Base-by-base conservation (phyloP, 129 eudicot genomes). In the Calendula officinalis region DNA sequence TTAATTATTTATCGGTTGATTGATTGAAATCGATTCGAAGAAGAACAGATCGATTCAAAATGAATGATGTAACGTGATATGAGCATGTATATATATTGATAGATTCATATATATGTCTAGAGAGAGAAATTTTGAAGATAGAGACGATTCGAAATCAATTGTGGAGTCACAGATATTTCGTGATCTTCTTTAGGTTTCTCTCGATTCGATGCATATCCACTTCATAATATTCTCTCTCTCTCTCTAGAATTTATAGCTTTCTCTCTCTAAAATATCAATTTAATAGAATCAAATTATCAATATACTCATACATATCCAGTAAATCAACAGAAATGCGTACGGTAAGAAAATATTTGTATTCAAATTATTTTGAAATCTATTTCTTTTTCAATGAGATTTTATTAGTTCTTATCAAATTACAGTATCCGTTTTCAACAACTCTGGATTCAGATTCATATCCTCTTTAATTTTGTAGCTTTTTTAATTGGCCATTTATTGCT, bases 131-230 rank as follows among this genome's bases (percentile, higher is more conserved):
- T 22, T 22, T 22, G 2, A 22, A 22, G 50, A 45, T 45, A 45
- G 71, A 22, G 30, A 22, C 30, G n/a, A n/a, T n/a, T n/a, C n/a
- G 62, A 58, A 65, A 64, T 74, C 67, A 65, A 51, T 78, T 58
- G 65, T 76, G 2, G 72, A 46, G 84, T 82, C 82, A 79, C 84
- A 82, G 81, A 85, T 85, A 72, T 82, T 85, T 68, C 80, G 88
- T 85, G 88, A 85, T 85, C 88, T 64, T 76, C 70, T 76, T 79
- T 69, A 60, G 74, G 80, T 72, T 78, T 76, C 78, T 78, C 72
- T 61, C 50, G 84, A 84, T 84, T 79, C 82, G 83, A 71, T 81
- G 72, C 75, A 75, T 68, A 62, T 36, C 60, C 60, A 57, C 27
- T 32, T 59, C 50, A 14, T 72, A 45, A 63, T 64, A 64, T 44